Conservation (phyloP, 2,329 filamentous ascomycete genomes). For the Aspergillus arachidicola region DNA sequence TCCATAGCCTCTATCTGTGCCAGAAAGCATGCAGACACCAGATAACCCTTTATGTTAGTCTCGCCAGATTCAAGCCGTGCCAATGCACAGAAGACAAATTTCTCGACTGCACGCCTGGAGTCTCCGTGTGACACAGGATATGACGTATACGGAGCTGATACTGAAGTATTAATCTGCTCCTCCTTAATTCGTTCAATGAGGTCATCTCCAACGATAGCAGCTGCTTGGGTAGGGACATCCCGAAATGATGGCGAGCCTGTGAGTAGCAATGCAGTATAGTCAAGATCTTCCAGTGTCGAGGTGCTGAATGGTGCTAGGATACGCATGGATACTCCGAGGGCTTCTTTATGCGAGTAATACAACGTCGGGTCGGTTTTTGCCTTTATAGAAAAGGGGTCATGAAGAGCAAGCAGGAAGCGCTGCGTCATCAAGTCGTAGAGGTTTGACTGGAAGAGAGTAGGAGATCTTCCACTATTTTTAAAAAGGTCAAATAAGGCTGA, state of each 20-base stretch:
- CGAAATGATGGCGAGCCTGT: conserved; percentile 5
- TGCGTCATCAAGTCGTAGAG: conserved; percentile 9
- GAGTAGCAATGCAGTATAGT: conserved; percentile 5
- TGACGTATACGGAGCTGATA: background rate
- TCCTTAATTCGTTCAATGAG: background rate
- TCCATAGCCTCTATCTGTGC: background rate
- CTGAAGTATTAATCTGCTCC: background rate
- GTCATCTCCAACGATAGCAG: background rate
- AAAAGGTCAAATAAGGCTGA: background rate
- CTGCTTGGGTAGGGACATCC: conserved; percentile 7
- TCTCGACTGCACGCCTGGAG: background rate
- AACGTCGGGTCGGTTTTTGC: conserved; percentile 4
- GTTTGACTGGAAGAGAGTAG: conserved; percentile 7
- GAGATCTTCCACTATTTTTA: background rate
- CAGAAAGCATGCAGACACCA: background rate
- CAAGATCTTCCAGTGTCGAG: background rate
- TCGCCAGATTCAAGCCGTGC: background rate
- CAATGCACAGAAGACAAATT: background rate
- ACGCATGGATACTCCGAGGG: background rate
- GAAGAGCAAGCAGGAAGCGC: conserved; percentile 12
- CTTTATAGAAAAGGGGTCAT: conserved; percentile 9
- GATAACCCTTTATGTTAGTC: background rate
- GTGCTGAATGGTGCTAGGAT: background rate
- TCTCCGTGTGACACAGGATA: background rate
- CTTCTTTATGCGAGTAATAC: conserved; percentile 6